Evolutionary conservation across 1,284 basidiomycete genomes (phyloP), one percentile per base, ranked within the genome.

Genomic region (Cryptococcus sp.): DNA sequence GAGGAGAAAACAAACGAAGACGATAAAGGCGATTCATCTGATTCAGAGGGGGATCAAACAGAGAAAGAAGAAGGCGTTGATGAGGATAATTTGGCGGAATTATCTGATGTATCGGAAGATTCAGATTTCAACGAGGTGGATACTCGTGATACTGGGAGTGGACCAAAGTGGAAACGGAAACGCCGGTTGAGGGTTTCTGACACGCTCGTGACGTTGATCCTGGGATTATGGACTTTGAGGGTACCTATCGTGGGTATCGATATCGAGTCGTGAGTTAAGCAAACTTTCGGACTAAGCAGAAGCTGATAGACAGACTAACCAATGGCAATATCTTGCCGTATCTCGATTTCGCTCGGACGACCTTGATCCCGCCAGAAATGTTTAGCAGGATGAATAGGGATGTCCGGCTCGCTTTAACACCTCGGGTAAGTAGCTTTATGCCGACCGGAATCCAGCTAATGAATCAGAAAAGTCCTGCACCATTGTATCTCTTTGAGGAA

Each of bases 261-360:
- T 64, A 80, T 93, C 45, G 79, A 85, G 37, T 77, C 77, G 90
- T 87, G 63, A 60, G 82, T 67, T 56, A 41, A 14, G 4, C 36
- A 11, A 43, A 9, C 36, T 31, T 40, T 11, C 18, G 16, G 3
- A 16, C 42, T 4, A 14, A 4, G 2, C 14, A 4, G 11, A 45
- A 34, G 44, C 52, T 55, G 45, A 59, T 36, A 22, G 43, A 22
- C 21, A 28, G 44, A 32, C 37, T 63, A 18, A 83, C 92, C 43
- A 85, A 90, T 60, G 76, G 77, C 21, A 85, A 86, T 64, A 77
- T 83, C 28, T 77, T 97, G 36, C 91, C 91, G 0, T 96, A 91
- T 74, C 78, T 97, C 44, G 86, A 92, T 62, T 81, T 84, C 32
- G 72, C 84, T 24, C 80, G 82, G 40, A 66, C 73, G 2, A 67